These are phyloP conservation scores for Podospora bellae-mahoneyi DNA, from an alignment of 495 filamentous ascomycete species.

Conservation along the genomic window DNA sequence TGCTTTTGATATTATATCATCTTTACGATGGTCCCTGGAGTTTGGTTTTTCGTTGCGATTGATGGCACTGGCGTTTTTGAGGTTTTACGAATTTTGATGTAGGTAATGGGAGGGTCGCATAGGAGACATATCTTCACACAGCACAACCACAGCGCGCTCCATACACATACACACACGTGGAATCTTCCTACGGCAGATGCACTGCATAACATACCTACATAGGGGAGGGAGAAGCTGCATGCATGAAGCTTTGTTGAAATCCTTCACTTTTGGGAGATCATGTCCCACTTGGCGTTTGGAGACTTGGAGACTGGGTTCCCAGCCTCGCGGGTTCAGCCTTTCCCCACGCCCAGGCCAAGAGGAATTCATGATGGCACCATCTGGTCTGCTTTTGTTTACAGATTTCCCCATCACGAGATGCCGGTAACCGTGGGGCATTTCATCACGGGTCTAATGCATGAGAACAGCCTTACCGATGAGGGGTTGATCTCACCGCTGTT, in stretches of 20 bases:
- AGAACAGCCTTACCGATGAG: neutral
- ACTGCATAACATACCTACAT: neutral
- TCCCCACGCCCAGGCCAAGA: neutral
- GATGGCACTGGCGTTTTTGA: slow-evolving; percentile 30
- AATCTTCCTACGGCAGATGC: neutral
- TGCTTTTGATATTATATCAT: slow-evolving; percentile 11
- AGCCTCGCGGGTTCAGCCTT: slow-evolving; percentile 7
- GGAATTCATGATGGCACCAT: slow-evolving; percentile 5
- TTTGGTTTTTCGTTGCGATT: slow-evolving; percentile 10
- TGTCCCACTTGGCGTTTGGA: neutral
- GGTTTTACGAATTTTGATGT: slow-evolving; percentile 23
- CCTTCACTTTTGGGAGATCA: neutral
- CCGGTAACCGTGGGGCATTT: neutral
- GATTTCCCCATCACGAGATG: neutral
- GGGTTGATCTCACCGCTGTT: slow-evolving; percentile 17
- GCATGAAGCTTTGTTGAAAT: neutral
- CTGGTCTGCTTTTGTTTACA: no score
- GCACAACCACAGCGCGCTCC: neutral
- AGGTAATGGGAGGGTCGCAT: slow-evolving; percentile 13
- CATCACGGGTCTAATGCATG: neutral
- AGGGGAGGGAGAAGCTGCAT: neutral
- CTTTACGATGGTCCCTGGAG: slow-evolving; percentile 16
- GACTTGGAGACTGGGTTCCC: neutral
- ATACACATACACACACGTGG: neutral
- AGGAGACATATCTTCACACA: slow-evolving; percentile 5